These are phyloP conservation scores for Geopyxis carbonaria DNA, from an alignment of 495 filamentous ascomycete species.

Conservation along the genomic window DNA sequence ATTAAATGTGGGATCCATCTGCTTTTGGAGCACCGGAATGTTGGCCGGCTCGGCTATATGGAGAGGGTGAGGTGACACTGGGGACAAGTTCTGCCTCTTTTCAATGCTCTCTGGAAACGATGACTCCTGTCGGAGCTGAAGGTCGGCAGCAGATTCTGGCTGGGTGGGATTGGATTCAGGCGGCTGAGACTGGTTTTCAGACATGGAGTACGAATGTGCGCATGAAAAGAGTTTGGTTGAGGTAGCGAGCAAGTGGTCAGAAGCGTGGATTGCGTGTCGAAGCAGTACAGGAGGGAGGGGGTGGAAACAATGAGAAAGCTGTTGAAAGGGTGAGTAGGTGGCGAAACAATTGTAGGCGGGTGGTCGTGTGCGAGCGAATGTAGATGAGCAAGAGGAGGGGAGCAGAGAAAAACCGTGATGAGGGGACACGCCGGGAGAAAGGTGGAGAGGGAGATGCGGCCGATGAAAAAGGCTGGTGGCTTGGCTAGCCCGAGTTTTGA, in stretches of 20 bases:
- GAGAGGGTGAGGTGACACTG: constrained; percentile 23
- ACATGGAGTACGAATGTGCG: constrained; percentile 7
- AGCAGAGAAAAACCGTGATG: not conserved
- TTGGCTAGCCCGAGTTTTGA: no score
- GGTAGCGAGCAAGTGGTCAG: not conserved
- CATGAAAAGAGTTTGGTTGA: constrained; percentile 9
- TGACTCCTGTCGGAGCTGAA: constrained; percentile 2
- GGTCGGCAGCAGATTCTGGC: constrained; percentile 10
- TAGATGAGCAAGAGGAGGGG: constrained; percentile 14
- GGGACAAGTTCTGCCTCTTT: constrained; percentile 23
- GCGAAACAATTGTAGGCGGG: constrained; percentile 15
- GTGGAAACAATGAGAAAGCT: constrained; percentile 6
- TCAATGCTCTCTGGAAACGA: constrained; percentile 10
- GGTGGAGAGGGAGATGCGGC: no score
- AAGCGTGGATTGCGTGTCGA: not conserved
- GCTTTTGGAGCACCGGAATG: constrained; percentile 24
- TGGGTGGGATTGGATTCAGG: constrained; percentile 8
- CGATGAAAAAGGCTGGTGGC: no score
- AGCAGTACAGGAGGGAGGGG: constrained; percentile 10
- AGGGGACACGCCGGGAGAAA: no score
- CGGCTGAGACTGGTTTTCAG: constrained; percentile 24
- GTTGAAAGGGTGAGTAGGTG: not conserved
- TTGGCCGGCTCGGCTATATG: constrained; percentile 23
- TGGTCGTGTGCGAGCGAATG: constrained; percentile 6
- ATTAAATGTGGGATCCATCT: constrained; percentile 25